Conservation (phyloP, 2,329 filamentous ascomycete species). For the Botrytis cinerea region DNA sequence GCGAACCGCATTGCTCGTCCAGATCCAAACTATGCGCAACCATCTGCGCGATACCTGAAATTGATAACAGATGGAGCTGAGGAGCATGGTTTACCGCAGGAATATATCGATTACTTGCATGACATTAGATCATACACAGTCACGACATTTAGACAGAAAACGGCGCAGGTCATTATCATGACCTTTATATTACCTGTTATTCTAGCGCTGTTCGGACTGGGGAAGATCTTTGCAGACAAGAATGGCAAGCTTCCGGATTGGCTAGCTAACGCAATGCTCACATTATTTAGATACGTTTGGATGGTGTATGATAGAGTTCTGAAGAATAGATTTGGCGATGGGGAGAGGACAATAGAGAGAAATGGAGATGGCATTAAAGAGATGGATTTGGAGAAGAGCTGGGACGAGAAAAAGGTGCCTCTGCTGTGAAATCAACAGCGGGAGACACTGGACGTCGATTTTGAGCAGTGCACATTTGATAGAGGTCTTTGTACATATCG, state of each 20-base stretch:
- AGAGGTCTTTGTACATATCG: not conserved
- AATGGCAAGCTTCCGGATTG: constrained; percentile 69
- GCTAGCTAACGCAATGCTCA: constrained; percentile 56
- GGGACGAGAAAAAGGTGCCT: constrained; percentile 20
- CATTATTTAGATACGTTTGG: constrained; percentile 63
- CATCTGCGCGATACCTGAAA: constrained; percentile 80
- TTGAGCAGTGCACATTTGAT: not conserved
- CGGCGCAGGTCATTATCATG: constrained; percentile 67
- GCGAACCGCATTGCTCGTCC: constrained; percentile 50
- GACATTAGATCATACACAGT: constrained; percentile 68
- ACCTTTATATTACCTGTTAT: constrained; percentile 60
- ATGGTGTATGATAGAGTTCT: constrained; percentile 63
- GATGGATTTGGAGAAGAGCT: constrained; percentile 20
- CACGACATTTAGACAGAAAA: constrained; percentile 65
- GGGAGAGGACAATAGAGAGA: constrained; percentile 61
- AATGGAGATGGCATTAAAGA: constrained; percentile 29
- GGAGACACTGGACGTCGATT: not conserved
- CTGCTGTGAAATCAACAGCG: not conserved
- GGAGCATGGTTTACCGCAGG: constrained; percentile 76
- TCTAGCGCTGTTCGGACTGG: constrained; percentile 52
- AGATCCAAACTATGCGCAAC: constrained; percentile 72
- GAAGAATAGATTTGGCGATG: constrained; percentile 76
- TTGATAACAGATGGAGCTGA: constrained; percentile 75
- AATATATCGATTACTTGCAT: constrained; percentile 75
- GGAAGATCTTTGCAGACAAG: constrained; percentile 59